Conservation (phyloP, 805 yeast species). For the Danielozyma ontarioensis region DNA sequence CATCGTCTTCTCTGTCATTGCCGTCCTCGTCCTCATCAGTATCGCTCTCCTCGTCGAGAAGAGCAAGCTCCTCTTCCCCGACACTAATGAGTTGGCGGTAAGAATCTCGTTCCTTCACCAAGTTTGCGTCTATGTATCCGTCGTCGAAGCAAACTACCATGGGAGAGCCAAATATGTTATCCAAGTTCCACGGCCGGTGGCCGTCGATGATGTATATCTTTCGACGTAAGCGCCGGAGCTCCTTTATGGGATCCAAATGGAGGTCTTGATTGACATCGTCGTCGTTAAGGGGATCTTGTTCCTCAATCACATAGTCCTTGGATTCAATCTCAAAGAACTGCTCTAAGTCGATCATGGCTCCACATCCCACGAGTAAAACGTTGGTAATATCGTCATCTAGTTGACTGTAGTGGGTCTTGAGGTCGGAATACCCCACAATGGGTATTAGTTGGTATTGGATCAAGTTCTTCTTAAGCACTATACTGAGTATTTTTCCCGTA, state of each 20-base stretch:
- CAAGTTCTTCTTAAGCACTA: slow-evolving; percentile 69
- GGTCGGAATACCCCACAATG: slow-evolving; percentile 83
- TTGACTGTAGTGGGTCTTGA: slow-evolving; percentile 54
- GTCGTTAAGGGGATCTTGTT: slow-evolving; percentile 17
- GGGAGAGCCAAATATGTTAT: slow-evolving; percentile 81
- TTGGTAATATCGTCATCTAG: slow-evolving; percentile 74
- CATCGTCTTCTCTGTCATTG: slow-evolving; percentile 26
- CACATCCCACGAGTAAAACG: slow-evolving; percentile 84
- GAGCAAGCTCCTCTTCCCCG: slow-evolving; percentile 24
- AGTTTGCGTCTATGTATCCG: slow-evolving; percentile 61
- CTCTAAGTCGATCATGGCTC: slow-evolving; percentile 85
- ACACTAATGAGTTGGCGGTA: slow-evolving; percentile 44
- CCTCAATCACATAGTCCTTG: slow-evolving; percentile 41
- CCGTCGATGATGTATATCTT: slow-evolving; percentile 83
- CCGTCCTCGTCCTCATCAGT: slow-evolving; percentile 28
- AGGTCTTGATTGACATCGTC: slow-evolving; percentile 19
- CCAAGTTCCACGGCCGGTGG: slow-evolving; percentile 94
- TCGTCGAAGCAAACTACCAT: slow-evolving; percentile 82
- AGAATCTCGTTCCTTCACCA: slow-evolving; percentile 55
- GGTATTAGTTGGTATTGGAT: slow-evolving; percentile 88
- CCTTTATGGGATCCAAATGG: slow-evolving; percentile 9
- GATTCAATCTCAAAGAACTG: slow-evolving; percentile 61
- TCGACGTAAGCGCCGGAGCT: slow-evolving; percentile 34
- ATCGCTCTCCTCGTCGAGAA: slow-evolving; percentile 29
- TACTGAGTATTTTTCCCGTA: slow-evolving; percentile 72